Conservation (phyloP, 148 eudicot genomes). For the Spergularia bocconei region DNA sequence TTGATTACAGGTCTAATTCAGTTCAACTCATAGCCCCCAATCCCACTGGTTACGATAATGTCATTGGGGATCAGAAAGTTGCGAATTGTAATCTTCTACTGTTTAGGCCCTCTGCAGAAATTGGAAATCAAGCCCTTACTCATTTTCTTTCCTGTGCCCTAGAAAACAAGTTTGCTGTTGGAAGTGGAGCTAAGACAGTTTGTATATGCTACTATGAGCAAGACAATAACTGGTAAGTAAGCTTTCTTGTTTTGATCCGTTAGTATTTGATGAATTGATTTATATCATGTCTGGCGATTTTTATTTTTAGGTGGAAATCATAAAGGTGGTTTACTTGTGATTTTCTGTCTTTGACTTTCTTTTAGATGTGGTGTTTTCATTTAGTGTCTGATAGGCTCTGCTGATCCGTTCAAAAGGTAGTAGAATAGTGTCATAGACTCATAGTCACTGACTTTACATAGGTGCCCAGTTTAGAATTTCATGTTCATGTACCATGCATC, state of each 20-base stretch:
- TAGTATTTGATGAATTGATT: neutral
- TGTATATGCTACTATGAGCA: slow-evolving; percentile 99
- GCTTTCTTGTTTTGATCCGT: neutral
- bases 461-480: neutral
- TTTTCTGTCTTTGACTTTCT: neutral
- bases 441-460: neutral
- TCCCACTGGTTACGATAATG: too few relatives aligned
- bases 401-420: neutral
- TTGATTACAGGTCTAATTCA: too few relatives aligned
- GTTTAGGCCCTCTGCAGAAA: neutral
- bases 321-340: neutral
- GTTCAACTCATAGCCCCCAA: too few relatives aligned
- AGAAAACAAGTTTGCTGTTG: slow-evolving; percentile 99
- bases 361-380: neutral
- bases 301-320: neutral
- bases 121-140: neutral
- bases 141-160: slow-evolving; percentile 26
- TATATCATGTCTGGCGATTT: neutral
- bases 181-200: slow-evolving; percentile 99
- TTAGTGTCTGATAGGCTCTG: neutral
- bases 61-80: too few relatives aligned
- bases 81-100: neutral
- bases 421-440: neutral
- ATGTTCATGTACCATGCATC: neutral
- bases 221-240: slow-evolving; percentile 90